phyloP scores from a whole-genome alignment of 73 alveolate genomes.

The Paramecium pentaurelia region DNA sequence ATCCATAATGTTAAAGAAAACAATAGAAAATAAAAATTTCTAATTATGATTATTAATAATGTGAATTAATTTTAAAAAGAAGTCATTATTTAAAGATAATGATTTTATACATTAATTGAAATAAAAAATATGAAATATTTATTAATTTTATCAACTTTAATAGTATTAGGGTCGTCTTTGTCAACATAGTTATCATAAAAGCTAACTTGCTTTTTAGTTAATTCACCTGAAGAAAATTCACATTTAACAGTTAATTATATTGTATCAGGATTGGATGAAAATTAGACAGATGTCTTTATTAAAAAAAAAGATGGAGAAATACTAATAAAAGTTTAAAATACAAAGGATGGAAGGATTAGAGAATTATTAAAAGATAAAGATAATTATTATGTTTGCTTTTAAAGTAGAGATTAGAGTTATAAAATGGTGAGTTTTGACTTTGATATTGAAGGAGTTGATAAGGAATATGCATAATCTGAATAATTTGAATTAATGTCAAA shows the following conservation, averaged over 20 bases:
- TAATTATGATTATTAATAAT: too few species aligned
- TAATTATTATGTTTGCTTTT: neutral
- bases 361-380: neutral
- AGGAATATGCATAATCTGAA: conserved; percentile 11
- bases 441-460: conserved; percentile 40
- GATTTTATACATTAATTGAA: neutral
- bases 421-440: conserved; percentile 3
- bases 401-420: neutral
- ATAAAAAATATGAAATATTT: neutral
- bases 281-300: neutral
- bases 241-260: neutral
- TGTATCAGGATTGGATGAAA: neutral
- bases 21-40: too few species aligned
- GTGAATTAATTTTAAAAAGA: neutral
- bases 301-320: neutral
- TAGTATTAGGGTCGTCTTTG: neutral
- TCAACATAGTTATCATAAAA: neutral
- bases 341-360: neutral
- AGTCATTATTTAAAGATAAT: too few species aligned
- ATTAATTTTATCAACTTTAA: neutral
- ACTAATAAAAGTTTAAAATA: neutral
- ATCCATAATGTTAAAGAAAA: too few species aligned
- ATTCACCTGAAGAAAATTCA: neutral
- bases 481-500: neutral
- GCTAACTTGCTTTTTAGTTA: neutral